phyloP scores from a whole-genome alignment of 805 yeast genomes.

The Metschnikowia kofuensis region DNA sequence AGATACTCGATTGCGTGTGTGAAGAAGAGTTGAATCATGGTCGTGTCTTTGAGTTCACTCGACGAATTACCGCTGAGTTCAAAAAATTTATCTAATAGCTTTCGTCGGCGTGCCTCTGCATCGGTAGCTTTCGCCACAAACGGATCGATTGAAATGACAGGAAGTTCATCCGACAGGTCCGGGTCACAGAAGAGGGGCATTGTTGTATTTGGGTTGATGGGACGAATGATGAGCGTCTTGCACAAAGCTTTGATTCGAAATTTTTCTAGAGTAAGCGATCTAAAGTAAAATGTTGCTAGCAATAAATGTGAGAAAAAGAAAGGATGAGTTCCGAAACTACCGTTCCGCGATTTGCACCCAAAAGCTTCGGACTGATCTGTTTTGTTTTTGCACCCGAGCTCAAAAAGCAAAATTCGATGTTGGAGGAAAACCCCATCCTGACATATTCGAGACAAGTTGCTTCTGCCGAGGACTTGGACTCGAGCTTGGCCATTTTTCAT shows the following conservation, averaged over 20 bases:
- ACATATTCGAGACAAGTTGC: conserved; percentile 5
- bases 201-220: background rate
- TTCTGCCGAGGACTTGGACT: background rate
- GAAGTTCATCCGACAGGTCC: background rate
- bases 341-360: conserved; percentile 3
- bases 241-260: background rate
- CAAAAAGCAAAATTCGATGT: background rate
- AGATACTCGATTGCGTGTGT: conserved; percentile 4
- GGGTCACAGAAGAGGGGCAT: conserved; percentile 15
- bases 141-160: conserved; percentile 5
- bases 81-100: conserved; percentile 6
- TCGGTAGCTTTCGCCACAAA: conserved; percentile 9
- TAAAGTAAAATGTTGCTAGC: background rate
- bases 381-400: background rate
- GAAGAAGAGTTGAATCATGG: conserved; percentile 14
- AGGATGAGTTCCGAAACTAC: too few relatives aligned
- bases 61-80: conserved; percentile 3
- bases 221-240: background rate
- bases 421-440: background rate
- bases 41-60: conserved; percentile 12
- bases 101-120: conserved; percentile 10
- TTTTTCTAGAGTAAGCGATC: background rate
- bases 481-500: conserved; percentile 1
- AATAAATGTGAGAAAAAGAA: too few relatives aligned
- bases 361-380: background rate